phyloP scores from a whole-genome alignment of 768 basidiomycete genomes.

The Trametopsis cervina region DNA sequence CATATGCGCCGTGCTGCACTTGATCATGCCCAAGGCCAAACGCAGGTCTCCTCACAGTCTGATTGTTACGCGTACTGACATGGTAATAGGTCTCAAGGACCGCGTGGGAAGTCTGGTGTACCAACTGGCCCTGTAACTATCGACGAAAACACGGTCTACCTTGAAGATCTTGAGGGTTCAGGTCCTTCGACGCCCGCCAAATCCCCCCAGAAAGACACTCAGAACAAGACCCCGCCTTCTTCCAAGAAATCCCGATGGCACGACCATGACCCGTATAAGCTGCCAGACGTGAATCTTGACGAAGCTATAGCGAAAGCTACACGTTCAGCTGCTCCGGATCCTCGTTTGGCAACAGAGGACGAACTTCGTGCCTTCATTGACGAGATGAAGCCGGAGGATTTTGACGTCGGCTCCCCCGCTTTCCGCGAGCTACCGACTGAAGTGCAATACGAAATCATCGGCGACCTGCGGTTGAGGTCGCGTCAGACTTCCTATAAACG shows the following conservation, averaged over 20 bases:
- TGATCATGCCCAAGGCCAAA: conserved; percentile 42
- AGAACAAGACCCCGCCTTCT: conserved; percentile 40
- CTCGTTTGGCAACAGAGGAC: conserved; percentile 92
- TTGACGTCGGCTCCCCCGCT: conserved; percentile 83
- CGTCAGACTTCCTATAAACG: conserved; percentile 91
- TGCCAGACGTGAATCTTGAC: conserved; percentile 77
- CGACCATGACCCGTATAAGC: conserved; percentile 87
- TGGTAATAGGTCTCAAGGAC: background rate
- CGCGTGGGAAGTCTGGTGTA: conserved; percentile 16
- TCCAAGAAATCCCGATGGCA: conserved; percentile 57
- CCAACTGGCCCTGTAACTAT: conserved; percentile 42
- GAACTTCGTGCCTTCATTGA: conserved; percentile 92
- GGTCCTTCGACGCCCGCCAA: conserved; percentile 46
- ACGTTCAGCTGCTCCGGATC: conserved; percentile 62
- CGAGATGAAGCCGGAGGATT: conserved; percentile 92
- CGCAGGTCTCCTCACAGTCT: conserved; percentile 29
- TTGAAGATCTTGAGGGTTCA: conserved; percentile 73
- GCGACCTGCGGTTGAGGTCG: conserved; percentile 90
- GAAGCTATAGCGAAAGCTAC: conserved; percentile 57
- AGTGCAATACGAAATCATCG: conserved; percentile 96
- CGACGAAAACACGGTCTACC: conserved; percentile 73
- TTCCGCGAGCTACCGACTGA: conserved; percentile 93
- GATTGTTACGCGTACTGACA: background rate
- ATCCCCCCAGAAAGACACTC: conserved; percentile 14
- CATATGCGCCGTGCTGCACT: conserved; percentile 89